These are phyloP conservation scores for Fusarium ramigenum DNA, from an alignment of 2,329 filamentous ascomycete genomes.

Conservation along the genomic window DNA sequence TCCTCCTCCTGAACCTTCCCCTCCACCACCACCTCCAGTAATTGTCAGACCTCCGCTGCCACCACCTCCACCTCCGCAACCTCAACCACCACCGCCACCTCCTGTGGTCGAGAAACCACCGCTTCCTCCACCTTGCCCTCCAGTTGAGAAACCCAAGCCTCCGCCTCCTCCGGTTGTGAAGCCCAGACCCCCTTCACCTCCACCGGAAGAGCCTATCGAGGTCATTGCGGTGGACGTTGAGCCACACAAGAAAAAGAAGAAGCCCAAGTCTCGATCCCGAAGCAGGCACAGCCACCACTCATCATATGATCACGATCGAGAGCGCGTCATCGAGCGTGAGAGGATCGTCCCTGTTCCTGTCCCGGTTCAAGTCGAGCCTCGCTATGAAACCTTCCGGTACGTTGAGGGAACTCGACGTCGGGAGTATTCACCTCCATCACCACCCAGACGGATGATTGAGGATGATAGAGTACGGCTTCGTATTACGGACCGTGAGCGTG, in stretches of 20 bases:
- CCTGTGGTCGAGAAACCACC: conserved; percentile 30
- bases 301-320: conserved; percentile 49
- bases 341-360: conserved; percentile 56
- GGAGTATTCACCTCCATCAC: conserved; percentile 44
- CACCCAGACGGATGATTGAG: conserved; percentile 47
- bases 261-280: conserved; percentile 44
- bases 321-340: conserved; percentile 64
- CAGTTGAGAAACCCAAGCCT: conserved; percentile 22
- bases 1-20: conserved; percentile 45
- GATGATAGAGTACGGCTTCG: conserved; percentile 43
- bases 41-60: conserved; percentile 35
- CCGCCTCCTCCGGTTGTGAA: conserved; percentile 39
- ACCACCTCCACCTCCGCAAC: conserved; percentile 32
- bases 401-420: conserved; percentile 58
- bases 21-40: conserved; percentile 40
- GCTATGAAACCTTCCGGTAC: conserved; percentile 62
- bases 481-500: conserved; percentile 48
- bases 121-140: conserved; percentile 31
- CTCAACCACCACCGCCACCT: conserved; percentile 32
- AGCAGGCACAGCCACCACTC: conserved; percentile 44
- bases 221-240: conserved; percentile 53
- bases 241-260: conserved; percentile 42
- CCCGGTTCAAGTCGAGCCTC: conserved; percentile 51
- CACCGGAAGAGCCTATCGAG: conserved; percentile 48
- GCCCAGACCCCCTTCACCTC: conserved; percentile 39